Conservation (phyloP, 176 grass and related monocot genomes). For the Aegilops bicornis region DNA sequence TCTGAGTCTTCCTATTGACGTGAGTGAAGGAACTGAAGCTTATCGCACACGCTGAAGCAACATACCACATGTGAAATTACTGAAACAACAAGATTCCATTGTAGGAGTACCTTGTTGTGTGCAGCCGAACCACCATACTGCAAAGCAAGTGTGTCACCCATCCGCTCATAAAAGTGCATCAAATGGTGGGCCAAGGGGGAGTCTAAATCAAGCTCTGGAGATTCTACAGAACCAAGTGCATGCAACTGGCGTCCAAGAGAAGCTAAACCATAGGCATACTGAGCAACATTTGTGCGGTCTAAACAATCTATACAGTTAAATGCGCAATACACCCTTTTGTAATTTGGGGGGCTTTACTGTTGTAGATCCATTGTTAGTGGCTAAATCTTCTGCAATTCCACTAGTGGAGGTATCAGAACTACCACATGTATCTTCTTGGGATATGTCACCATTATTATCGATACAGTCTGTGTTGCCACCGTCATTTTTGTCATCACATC, state of each 20-base stretch:
- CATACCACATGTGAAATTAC: background rate
- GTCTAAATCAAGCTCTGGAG: slow-evolving; percentile 68
- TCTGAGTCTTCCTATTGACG: background rate
- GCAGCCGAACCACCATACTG: slow-evolving; percentile 96
- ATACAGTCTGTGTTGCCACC: slow-evolving; percentile 42
- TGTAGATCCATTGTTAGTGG: slow-evolving; percentile 33
- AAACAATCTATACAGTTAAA: slow-evolving; percentile 97
- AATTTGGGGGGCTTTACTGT: slow-evolving; percentile 55
- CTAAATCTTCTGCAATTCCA: slow-evolving; percentile 54
- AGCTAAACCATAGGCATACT: slow-evolving; percentile 93
- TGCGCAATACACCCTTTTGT: slow-evolving; percentile 85
- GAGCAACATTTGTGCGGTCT: slow-evolving; percentile 97
- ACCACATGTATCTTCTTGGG: slow-evolving; percentile 58
- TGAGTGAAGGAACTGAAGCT: slow-evolving; percentile 19
- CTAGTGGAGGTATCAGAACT: slow-evolving; percentile 51
- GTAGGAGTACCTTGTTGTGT: slow-evolving; percentile 87
- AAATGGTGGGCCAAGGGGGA: slow-evolving; percentile 64
- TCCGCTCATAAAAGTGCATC: slow-evolving; percentile 89
- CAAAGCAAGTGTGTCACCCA: slow-evolving; percentile 96
- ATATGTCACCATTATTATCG: slow-evolving; percentile 45
- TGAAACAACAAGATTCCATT: slow-evolving; percentile 19
- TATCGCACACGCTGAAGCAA: slow-evolving; percentile 13
- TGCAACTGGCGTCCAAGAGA: slow-evolving; percentile 87
- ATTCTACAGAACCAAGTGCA: slow-evolving; percentile 55
- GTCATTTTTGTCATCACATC: slow-evolving; percentile 27